Percentiles rank a stretch among this genome's conserved stretches.
Conservation (phyloP, 2,329 filamentous ascomycete species). For the Pezicula neosporulosa region DNA sequence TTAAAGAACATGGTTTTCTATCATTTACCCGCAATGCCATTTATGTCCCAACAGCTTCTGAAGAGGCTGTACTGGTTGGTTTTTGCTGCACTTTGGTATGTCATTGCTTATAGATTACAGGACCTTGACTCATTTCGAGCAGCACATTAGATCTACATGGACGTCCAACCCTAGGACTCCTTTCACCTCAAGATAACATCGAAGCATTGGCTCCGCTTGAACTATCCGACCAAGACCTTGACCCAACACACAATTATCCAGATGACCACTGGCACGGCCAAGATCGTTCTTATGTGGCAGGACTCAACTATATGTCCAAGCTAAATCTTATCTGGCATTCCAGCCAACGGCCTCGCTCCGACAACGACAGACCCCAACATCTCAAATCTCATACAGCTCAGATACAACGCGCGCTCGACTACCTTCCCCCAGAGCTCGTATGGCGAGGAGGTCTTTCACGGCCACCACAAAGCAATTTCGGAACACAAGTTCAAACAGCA, state of each 20-base stretch:
- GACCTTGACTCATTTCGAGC: not conserved
- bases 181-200: slow-evolving; percentile 22
- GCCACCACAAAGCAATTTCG: slow-evolving; percentile 24
- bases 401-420: slow-evolving; percentile 28
- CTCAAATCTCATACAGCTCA: slow-evolving; percentile 11
- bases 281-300: slow-evolving; percentile 28
- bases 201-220: slow-evolving; percentile 22
- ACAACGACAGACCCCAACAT: slow-evolving; percentile 7
- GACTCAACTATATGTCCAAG: slow-evolving; percentile 29
- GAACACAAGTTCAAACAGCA: slow-evolving; percentile 34
- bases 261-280: slow-evolving; percentile 29
- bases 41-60: slow-evolving; percentile 27
- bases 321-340: slow-evolving; percentile 33
- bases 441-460: slow-evolving; percentile 34
- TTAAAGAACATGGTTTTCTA: slow-evolving; percentile 29
- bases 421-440: slow-evolving; percentile 29
- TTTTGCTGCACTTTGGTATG: slow-evolving; percentile 27
- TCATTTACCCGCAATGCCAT: slow-evolving; percentile 17
- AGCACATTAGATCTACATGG: slow-evolving; percentile 29
- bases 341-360: slow-evolving; percentile 13
- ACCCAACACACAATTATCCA: slow-evolving; percentile 13
- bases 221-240: slow-evolving; percentile 29
- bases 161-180: slow-evolving; percentile 21
- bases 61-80: slow-evolving; percentile 33
- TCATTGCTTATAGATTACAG: not conserved